phyloP scores from a whole-genome alignment of 371 early-diverging fungal species.

The Smittium culicis region DNA sequence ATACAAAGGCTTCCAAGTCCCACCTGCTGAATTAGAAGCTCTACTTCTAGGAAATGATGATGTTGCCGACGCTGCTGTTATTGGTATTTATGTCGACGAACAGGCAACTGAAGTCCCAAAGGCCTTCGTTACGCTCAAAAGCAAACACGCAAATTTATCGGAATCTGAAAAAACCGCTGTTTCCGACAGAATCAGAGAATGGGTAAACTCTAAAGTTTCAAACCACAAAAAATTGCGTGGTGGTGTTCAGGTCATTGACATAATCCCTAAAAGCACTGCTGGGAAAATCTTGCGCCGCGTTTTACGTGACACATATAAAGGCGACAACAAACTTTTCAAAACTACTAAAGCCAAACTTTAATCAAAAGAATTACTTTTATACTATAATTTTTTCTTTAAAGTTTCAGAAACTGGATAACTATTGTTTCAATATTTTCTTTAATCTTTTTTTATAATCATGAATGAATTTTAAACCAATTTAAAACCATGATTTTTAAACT shows the following conservation, averaged over 20 bases:
- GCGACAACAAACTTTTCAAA: background rate
- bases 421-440: too few relatives aligned
- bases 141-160: constrained; percentile 28
- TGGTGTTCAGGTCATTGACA: constrained; percentile 58
- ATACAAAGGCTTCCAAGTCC: constrained; percentile 55
- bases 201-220: constrained; percentile 48
- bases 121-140: constrained; percentile 56
- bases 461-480: too few relatives aligned
- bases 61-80: constrained; percentile 63
- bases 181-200: constrained; percentile 39
- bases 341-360: constrained; percentile 9
- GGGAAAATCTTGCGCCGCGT: constrained; percentile 32
- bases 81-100: constrained; percentile 46
- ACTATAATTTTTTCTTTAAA: too few relatives aligned
- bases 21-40: constrained; percentile 78
- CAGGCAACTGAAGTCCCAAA: constrained; percentile 68
- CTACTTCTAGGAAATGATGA: constrained; percentile 51
- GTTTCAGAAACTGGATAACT: too few relatives aligned
- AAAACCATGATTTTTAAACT: too few relatives aligned
- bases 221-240: constrained; percentile 67
- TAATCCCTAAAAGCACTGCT: constrained; percentile 56
- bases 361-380: too few relatives aligned
- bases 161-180: constrained; percentile 28
- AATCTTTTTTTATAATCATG: too few relatives aligned
- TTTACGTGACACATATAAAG: constrained; percentile 16